Evolutionary conservation across 83 land plant genomes (phyloP).

Genomic region (Larix sibirica): DNA sequence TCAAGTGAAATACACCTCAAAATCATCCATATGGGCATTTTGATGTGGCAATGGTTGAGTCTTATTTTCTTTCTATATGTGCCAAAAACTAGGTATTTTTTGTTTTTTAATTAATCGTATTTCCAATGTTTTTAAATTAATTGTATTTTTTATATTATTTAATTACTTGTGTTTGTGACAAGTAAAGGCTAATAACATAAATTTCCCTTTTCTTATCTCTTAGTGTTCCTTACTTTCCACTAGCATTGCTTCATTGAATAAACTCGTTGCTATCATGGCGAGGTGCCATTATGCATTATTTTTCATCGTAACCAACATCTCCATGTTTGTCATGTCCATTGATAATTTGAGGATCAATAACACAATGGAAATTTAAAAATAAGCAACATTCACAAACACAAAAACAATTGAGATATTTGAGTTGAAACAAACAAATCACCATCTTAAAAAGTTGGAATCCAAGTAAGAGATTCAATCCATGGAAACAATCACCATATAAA

Average conservation of each 20-base stretch:
- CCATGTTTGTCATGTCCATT: not conserved
- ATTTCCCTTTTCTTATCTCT: not conserved
- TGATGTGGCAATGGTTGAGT: no score
- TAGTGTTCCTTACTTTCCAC: not conserved
- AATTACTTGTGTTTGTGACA: no score
- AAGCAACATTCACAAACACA: not conserved
- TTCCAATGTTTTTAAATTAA: no score
- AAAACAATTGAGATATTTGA: not conserved
- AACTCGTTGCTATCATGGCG: not conserved
- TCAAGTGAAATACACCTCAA: no score
- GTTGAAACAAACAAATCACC: not conserved
- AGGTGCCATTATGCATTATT: not conserved
- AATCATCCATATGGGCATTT: no score
- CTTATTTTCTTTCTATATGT: no score
- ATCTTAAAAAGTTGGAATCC: not conserved
- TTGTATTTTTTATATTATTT: no score
- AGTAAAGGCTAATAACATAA: no score
- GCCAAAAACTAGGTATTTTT: no score
- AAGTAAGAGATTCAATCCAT: not conserved
- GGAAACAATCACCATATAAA: not conserved
- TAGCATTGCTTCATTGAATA: not conserved
- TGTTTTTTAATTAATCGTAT: no score
- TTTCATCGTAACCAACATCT: not conserved
- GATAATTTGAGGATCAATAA: not conserved
- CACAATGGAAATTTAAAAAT: not conserved